These are phyloP conservation scores for Yamadazyma oceani DNA, from an alignment of 1,139 yeast species.

Conservation along the genomic window DNA sequence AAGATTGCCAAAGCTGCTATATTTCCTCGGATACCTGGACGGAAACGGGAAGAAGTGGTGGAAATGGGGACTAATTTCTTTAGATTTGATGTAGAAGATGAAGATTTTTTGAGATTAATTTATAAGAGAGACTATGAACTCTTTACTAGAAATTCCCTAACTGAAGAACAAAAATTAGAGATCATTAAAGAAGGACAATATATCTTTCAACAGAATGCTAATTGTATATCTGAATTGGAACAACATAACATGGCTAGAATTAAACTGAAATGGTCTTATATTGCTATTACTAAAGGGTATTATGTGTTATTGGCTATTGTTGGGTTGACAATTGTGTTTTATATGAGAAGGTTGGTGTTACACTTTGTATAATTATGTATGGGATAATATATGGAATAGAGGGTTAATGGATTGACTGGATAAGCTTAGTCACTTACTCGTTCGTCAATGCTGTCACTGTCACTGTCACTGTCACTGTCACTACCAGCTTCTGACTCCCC, in stretches of 20 bases:
- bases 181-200: constrained; percentile 67
- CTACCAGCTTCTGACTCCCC: too few relatives aligned
- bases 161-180: constrained; percentile 69
- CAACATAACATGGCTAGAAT: constrained; percentile 58
- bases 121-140: constrained; percentile 80
- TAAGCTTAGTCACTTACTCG: constrained; percentile 2
- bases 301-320: constrained; percentile 32
- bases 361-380: constrained; percentile 9
- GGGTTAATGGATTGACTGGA: background rate
- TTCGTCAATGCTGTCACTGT: constrained; percentile 5
- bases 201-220: constrained; percentile 63
- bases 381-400: background rate
- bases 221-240: constrained; percentile 65
- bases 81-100: constrained; percentile 70
- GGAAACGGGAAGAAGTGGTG: constrained; percentile 61
- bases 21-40: constrained; percentile 71
- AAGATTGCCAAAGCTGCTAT: constrained; percentile 63
- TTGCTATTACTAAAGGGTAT: constrained; percentile 50
- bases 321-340: constrained; percentile 26
- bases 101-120: constrained; percentile 57
- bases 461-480: too few relatives aligned
- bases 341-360: constrained; percentile 25
- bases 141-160: constrained; percentile 63
- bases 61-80: constrained; percentile 68
- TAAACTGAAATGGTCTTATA: constrained; percentile 56